Evolutionary conservation across 805 yeast genomes (phyloP), one percentile per base, ranked within the genome.

Genomic region (Pichia scutulata): DNA sequence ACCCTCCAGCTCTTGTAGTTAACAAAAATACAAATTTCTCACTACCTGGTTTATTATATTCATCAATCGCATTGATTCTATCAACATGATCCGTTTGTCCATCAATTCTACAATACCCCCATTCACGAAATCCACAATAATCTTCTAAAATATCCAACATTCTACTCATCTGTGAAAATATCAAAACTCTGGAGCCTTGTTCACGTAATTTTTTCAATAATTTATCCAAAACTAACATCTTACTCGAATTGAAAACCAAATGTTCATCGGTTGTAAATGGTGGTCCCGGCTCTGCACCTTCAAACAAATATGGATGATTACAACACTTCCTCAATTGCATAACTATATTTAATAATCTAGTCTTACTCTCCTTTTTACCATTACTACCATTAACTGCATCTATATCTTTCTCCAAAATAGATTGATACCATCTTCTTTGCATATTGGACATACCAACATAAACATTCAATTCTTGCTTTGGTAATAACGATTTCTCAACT

Each of bases 231-330:
- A 86, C 83, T 44, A 82, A 74, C 75, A 86, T 74, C 62, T 86
- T 86, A 49, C 81, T 83, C 4, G 89, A 75, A 63, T 86, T 86
- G 65, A 66, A 83, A 33, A 86, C 82, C 63, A 86, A 72, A 68
- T 86, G 95, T 62, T 86, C 93, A 65, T 86, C 95, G 0, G 92
- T 86, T 9, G 93, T 86, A 59, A 72, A 86, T 22, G 95, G 95
- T 19, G 95, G 95, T 13, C 95, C 95, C 0, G 93, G 93, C 61
- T 86, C 95, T 1, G 92, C 93, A 42, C 95, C 95, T 63, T 86
- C 93, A 60, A 86, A 86, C 39, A 86, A 67, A 61, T 86, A 86
- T 14, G 95, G 95, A 68, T 86, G 95, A 59, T 86, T 86, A 68
- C 92, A 86, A 64, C 93, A 86, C 64, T 86, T 86, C 62, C 93